Base-by-base conservation (phyloP, 306 rosid genomes). In the Vigna trinervia region DNA sequence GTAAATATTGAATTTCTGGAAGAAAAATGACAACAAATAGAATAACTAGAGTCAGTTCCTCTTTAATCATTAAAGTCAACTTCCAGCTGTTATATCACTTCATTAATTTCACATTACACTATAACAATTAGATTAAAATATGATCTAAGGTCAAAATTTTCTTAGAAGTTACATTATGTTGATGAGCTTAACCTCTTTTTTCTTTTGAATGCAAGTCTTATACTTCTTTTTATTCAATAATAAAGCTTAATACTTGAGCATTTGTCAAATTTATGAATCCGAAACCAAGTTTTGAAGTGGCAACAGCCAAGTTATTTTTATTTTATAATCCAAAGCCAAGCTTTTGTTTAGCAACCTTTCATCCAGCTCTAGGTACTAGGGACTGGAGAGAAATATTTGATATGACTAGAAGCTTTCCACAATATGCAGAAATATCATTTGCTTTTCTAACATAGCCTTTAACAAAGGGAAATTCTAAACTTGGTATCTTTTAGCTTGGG, bases 351-450 rank as follows among this genome's bases (percentile, higher is more conserved):
- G 68, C 9, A 53, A 66, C 17, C 63, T 67, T n/a, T 32, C 26
- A 50, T 45, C 74, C 76, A 52, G 34, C 48, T 80, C 28, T 50
- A 26, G 48, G 51, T 53, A 54, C 41, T 60, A 30, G 41, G 41
- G 64, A 54, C 41, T 60, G 14, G 41, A 36, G 66, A 28, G 59
- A 84, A 68, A 14, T 28, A 65, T 48, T 76, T 47, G 50, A 20
- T 65, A 11, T 28, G 52, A 50, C 74, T 59, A 12, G 15, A 65
- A 56, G 19, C 61, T 80, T 66, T 22, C 59, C 71, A 28, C 22
- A 43, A 66, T 80, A 64, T 81, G 53, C n/a, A 62, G 51, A 66
- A 59, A 50, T 74, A 28, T 79, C 76, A 28, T 74, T 19, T 69
- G 14, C 70, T 63, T 78, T 59, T 63, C 34, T 12, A 8, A 69